These are phyloP conservation scores for Penicillium sp. DNA, from an alignment of 2,329 filamentous ascomycete genomes.

Conservation along the genomic window DNA sequence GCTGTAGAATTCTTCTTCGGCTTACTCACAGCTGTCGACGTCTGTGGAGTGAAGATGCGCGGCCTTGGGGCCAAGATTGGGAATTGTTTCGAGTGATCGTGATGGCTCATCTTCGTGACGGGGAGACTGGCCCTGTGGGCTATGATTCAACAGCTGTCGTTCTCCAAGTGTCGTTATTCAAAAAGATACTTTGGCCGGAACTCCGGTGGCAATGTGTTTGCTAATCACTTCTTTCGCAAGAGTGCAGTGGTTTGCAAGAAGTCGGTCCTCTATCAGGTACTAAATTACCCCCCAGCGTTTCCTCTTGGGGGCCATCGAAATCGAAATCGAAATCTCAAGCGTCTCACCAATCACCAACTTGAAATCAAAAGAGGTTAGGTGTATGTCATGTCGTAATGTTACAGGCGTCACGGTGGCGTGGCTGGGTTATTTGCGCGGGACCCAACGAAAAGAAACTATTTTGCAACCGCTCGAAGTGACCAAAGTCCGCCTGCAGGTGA, in stretches of 20 bases:
- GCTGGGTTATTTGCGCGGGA: constrained; percentile 8
- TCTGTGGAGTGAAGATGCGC: constrained; percentile 20
- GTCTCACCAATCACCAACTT: constrained; percentile 1
- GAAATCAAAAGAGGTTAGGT: constrained; percentile 1
- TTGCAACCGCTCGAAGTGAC: constrained; percentile 4
- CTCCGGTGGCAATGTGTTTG: background rate
- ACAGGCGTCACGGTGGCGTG: background rate
- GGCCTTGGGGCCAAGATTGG: constrained; percentile 29
- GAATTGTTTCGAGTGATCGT: constrained; percentile 25
- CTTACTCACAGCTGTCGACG: constrained; percentile 24
- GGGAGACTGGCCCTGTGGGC: background rate
- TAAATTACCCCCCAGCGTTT: background rate
- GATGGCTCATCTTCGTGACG: constrained; percentile 13
- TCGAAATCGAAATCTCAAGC: background rate
- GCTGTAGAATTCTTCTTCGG: constrained; percentile 39
- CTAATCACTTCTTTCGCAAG: background rate
- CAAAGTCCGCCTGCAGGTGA: constrained; percentile 15
- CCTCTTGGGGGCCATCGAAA: constrained; percentile 5
- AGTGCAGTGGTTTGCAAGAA: background rate
- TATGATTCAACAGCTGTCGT: background rate
- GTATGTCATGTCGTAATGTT: constrained; percentile 9
- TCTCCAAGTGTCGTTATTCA: background rate
- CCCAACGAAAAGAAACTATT: constrained; percentile 3
- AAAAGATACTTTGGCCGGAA: background rate
- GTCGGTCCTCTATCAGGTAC: background rate